phyloP scores from a whole-genome alignment of 345 rosid genomes.

The Dovyalis caffra region DNA sequence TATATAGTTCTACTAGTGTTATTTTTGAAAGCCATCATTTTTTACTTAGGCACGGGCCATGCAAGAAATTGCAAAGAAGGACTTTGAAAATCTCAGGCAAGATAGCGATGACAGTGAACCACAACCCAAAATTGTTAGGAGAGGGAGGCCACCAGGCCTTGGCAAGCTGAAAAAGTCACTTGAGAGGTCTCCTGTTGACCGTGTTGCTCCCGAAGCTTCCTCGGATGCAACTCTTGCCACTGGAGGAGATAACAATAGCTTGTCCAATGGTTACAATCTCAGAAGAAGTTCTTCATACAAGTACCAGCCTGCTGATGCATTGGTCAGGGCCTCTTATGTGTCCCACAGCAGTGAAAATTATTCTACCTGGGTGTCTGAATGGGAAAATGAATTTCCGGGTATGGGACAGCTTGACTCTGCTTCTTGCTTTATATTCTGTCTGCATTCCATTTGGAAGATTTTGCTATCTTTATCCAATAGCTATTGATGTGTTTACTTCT shows the following conservation, averaged over 20 bases:
- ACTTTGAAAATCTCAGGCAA: constrained; percentile 85
- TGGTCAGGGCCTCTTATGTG: constrained; percentile 43
- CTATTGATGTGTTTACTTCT: constrained; percentile 17
- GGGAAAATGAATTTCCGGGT: constrained; percentile 98
- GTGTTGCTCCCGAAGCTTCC: constrained; percentile 55
- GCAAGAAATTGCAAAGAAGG: constrained; percentile 88
- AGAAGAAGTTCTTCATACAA: constrained; percentile 53
- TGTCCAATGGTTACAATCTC: constrained; percentile 56
- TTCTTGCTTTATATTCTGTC: not conserved
- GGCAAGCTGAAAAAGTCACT: constrained; percentile 58
- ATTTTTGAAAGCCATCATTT: constrained; percentile 17
- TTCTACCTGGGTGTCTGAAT: constrained; percentile 54
- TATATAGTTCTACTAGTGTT: constrained; percentile 1
- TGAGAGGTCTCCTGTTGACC: constrained; percentile 55
- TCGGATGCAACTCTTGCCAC: constrained; percentile 64
- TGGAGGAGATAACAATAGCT: constrained; percentile 52
- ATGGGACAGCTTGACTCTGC: constrained; percentile 5
- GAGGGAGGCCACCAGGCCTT: constrained; percentile 73
- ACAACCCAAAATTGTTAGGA: constrained; percentile 53
- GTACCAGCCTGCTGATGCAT: constrained; percentile 54
- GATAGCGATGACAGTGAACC: constrained; percentile 91
- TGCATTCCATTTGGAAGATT: not conserved
- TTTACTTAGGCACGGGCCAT: constrained; percentile 74
- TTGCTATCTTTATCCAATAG: not conserved
- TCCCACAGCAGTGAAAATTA: constrained; percentile 53